phyloP scores from a whole-genome alignment of 352 stramenopile species.

The Globisporangium spiculum region DNA sequence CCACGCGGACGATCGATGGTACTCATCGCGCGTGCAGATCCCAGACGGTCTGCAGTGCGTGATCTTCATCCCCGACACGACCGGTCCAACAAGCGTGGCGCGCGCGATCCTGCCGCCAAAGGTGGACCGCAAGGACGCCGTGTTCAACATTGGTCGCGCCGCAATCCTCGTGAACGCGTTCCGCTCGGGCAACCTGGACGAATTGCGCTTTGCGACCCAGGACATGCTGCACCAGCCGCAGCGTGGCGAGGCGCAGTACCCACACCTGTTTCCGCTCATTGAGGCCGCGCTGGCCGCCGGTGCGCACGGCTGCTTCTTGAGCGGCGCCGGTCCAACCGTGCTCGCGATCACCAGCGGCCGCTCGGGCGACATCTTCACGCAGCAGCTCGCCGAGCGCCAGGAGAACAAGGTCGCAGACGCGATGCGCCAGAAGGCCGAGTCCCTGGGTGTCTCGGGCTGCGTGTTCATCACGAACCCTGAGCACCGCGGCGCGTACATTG shows the following conservation, averaged over 20 bases:
- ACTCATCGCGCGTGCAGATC: constrained; percentile 95
- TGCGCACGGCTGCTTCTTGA: constrained; percentile 95
- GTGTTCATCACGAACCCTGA: constrained; percentile 97
- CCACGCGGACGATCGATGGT: constrained; percentile 94
- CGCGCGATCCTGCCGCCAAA: constrained; percentile 91
- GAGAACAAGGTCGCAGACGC: constrained; percentile 94
- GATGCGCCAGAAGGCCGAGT: constrained; percentile 93
- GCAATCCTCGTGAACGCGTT: constrained; percentile 98
- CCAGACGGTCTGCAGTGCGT: constrained; percentile 96
- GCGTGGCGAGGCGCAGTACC: constrained; percentile 93
- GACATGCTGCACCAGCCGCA: constrained; percentile 96
- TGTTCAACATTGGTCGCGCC: constrained; percentile 96
- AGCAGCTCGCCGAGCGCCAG: constrained; percentile 86
- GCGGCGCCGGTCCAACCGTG: constrained; percentile 96
- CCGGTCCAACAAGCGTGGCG: constrained; percentile 92
- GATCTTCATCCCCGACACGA: constrained; percentile 98
- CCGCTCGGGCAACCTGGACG: constrained; percentile 95
- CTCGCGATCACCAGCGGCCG: constrained; percentile 97
- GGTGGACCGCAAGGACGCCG: constrained; percentile 90
- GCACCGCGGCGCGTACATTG: constrained; percentile 95
- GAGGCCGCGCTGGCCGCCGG: constrained; percentile 94
- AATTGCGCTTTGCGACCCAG: constrained; percentile 94
- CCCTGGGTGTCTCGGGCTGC: constrained; percentile 91
- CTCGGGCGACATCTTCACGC: constrained; percentile 98
- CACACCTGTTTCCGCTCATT: constrained; percentile 96